phyloP scores from a whole-genome alignment of 2,329 filamentous ascomycete genomes.

The Apiospora sp. region DNA sequence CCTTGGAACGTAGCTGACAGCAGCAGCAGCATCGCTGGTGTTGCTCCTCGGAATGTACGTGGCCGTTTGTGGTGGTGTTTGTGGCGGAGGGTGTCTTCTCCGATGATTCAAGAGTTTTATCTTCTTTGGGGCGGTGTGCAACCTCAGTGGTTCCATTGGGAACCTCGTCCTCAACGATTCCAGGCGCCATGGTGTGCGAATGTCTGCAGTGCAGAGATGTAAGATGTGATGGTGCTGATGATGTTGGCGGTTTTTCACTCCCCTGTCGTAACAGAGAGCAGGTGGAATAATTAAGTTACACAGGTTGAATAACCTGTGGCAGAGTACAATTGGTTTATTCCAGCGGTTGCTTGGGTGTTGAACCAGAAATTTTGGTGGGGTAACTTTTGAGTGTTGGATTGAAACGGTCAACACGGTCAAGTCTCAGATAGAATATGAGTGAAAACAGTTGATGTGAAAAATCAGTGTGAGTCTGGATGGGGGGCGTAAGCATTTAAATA shows the following conservation, averaged over 20 bases:
- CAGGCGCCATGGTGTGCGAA: slow-evolving; percentile 4
- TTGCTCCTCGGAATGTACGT: background rate
- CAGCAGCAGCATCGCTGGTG: slow-evolving; percentile 17
- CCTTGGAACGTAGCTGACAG: slow-evolving; percentile 20
- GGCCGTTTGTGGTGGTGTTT: background rate
- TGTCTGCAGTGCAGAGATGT: background rate
- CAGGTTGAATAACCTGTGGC: too few relatives aligned
- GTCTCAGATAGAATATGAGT: background rate
- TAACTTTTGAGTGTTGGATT: background rate
- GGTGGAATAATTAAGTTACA: too few relatives aligned
- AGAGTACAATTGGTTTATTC: too few relatives aligned
- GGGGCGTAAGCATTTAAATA: background rate
- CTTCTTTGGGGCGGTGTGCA: background rate
- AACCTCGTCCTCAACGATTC: background rate
- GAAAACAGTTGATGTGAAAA: too few relatives aligned
- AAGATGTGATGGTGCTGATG: background rate
- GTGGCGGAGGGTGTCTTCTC: background rate
- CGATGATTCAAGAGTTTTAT: background rate
- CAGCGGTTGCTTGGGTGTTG: background rate
- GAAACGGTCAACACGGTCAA: background rate
- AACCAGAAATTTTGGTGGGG: background rate
- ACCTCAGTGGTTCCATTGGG: background rate
- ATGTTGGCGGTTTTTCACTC: background rate
- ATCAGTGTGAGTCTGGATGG: background rate
- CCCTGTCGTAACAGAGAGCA: too few relatives aligned